These are phyloP conservation scores for Tausonia pullulans DNA, from an alignment of 1,284 basidiomycete species.

Conservation along the genomic window DNA sequence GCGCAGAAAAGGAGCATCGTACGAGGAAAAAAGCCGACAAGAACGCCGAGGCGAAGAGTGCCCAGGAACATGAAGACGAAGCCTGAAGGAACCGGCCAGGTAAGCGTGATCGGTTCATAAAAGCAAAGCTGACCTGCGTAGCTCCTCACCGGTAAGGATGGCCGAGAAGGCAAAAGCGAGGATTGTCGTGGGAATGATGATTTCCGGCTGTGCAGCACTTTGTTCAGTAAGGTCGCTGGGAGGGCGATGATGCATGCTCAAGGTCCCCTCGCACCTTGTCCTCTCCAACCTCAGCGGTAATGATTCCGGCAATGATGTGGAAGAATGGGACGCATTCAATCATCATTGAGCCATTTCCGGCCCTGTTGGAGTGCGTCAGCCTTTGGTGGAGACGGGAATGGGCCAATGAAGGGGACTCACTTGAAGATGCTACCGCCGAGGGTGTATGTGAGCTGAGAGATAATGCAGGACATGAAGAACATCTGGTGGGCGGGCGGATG, in stretches of 20 bases:
- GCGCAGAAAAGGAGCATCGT: slow-evolving; percentile 46
- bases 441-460: slow-evolving; percentile 78
- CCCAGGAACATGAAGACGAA: slow-evolving; percentile 82
- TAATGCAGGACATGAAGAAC: slow-evolving; percentile 75
- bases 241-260: too few species aligned
- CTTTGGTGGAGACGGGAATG: not conserved
- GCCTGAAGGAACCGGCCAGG: slow-evolving; percentile 35
- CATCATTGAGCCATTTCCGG: slow-evolving; percentile 96
- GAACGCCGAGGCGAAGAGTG: slow-evolving; percentile 62
- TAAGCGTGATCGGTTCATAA: slow-evolving; percentile 12
- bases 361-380: slow-evolving; percentile 29
- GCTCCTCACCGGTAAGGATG: slow-evolving; percentile 63
- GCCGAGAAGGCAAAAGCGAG: slow-evolving; percentile 81
- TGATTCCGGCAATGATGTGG: slow-evolving; percentile 74
- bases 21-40: slow-evolving; percentile 92
- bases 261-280: slow-evolving; percentile 38
- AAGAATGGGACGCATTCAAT: slow-evolving; percentile 82
- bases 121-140: slow-evolving; percentile 9
- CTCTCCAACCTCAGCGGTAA: slow-evolving; percentile 60
- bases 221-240: too few species aligned
- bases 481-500: slow-evolving; percentile 34
- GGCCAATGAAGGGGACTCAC: slow-evolving; percentile 23
- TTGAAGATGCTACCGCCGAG: slow-evolving; percentile 76
- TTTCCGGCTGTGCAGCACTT: slow-evolving; percentile 35
- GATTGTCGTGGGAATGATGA: slow-evolving; percentile 81